Conservation (phyloP, 78 protist species). For the Dictyostelium purpureum region DNA sequence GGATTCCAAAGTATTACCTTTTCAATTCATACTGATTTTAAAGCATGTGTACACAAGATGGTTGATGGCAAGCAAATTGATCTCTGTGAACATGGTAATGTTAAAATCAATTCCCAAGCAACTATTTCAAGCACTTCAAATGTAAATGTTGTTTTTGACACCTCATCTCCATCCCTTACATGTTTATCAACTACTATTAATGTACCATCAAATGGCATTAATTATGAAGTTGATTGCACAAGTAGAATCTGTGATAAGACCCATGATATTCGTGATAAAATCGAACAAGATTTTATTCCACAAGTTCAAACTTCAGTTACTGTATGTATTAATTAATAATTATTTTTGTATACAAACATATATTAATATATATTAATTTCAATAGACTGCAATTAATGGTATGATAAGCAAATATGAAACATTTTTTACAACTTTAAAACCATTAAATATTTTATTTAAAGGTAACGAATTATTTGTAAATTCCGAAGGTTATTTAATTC, state of each 20-base stretch:
- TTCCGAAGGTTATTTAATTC: background rate
- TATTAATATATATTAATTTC: background rate
- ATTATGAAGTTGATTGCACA: background rate
- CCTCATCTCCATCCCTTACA: background rate
- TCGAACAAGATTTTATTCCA: conserved; percentile 7
- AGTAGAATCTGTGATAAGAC: conserved; percentile 37
- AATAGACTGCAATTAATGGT: background rate
- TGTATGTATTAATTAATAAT: background rate
- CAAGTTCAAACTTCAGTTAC: background rate
- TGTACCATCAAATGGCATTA: conserved; percentile 24
- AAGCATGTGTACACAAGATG: conserved; percentile 10
- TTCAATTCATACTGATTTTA: conserved; percentile 1
- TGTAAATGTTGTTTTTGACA: background rate
- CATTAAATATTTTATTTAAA: background rate
- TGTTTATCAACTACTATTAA: background rate
- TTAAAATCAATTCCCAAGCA: background rate
- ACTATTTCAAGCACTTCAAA: background rate
- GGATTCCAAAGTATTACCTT: background rate
- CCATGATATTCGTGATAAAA: conserved; percentile 16
- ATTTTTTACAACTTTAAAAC: background rate
- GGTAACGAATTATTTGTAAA: conserved; percentile 4
- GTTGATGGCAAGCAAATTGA: background rate
- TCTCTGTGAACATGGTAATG: conserved; percentile 34
- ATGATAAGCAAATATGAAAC: background rate
- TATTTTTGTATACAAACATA: background rate